Evolutionary conservation across 1,284 basidiomycete species (phyloP), one percentile per base, ranked within the genome.

Genomic region (Cryptococcus sp.): DNA sequence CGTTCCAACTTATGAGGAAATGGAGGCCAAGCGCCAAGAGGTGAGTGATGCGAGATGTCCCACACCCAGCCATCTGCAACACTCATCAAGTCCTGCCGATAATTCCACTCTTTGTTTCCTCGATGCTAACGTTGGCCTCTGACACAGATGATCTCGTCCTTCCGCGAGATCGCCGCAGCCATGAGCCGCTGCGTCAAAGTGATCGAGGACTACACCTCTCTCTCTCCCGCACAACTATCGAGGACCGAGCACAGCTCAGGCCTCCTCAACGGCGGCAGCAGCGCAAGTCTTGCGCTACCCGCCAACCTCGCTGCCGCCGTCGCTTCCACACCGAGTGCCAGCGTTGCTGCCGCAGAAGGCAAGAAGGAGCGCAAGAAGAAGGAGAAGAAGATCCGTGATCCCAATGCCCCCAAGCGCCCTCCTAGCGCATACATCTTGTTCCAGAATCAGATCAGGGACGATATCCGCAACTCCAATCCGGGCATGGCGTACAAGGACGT

Each of bases 341-440:
- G 31, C 10, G 31, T 3, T 2, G 31, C 13, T 35, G 2, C 31
- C 5, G 31, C 31, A 35, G 25, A 51, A n/a, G 47, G 42, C 50
- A 73, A 71, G 61, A 71, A 69, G 57, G 56, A 56, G 19, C 60
- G 58, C 53, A 58, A 53, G 51, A 73, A 73, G 59, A 75, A 73
- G 56, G 73, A 77, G 68, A 81, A 80, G 74, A 81, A 79, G 70
- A 78, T 80, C 57, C 92, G 87, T 76, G 94, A 99, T 75, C 93
- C 93, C 39, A 89, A 93, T 76, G 92, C 92, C 58, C 95, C 95
- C 45, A 97, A 96, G 80, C 87, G 93, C 17, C 93, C 95, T 25
- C 85, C 93, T 20, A 92, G 91, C 19, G 93, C 93, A 19, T 99
- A 97, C 82, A 87, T 99, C 74, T 83, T 96, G 69, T 99, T 90